phyloP scores from a whole-genome alignment of 768 basidiomycete genomes.

The Termitomyces sp. region DNA sequence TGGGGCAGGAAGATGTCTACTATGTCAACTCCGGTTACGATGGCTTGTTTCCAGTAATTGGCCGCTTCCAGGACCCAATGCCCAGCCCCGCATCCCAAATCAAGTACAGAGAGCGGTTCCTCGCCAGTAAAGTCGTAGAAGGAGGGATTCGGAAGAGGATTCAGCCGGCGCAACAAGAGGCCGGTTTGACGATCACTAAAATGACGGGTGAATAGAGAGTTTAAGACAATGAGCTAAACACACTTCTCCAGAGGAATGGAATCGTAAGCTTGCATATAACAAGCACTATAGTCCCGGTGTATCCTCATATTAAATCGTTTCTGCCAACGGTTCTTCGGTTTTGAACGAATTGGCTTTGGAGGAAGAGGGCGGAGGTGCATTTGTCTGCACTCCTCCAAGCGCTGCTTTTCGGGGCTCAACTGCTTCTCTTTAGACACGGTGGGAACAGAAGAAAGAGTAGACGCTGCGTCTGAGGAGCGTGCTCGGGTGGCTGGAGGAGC shows the following conservation, averaged over 20 bases:
- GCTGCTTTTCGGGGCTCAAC: slow-evolving; percentile 1
- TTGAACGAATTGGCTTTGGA: neutral
- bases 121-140: slow-evolving; percentile 50
- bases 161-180: slow-evolving; percentile 52
- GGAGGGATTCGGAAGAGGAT: slow-evolving; percentile 48
- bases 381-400: slow-evolving; percentile 19
- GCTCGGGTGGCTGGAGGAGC: slow-evolving; percentile 7
- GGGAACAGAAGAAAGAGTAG: neutral
- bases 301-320: slow-evolving; percentile 44
- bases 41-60: slow-evolving; percentile 53
- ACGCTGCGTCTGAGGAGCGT: slow-evolving; percentile 11
- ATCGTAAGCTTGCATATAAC: slow-evolving; percentile 69
- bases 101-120: slow-evolving; percentile 56
- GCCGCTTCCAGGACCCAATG: slow-evolving; percentile 66
- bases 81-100: slow-evolving; percentile 75
- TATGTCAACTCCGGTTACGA: slow-evolving; percentile 65
- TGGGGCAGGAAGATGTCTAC: slow-evolving; percentile 41
- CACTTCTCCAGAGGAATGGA: slow-evolving; percentile 55
- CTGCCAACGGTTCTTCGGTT: slow-evolving; percentile 32
- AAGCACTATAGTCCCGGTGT: slow-evolving; percentile 50
- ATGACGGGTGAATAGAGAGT: neutral
- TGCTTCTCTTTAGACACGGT: slow-evolving; percentile 6
- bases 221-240: slow-evolving; percentile 19
- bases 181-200: slow-evolving; percentile 60
- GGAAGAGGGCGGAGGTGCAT: slow-evolving; percentile 6